Evolutionary conservation across 2,329 filamentous ascomycete genomes (phyloP).

Genomic region (Chaetomium sp.): DNA sequence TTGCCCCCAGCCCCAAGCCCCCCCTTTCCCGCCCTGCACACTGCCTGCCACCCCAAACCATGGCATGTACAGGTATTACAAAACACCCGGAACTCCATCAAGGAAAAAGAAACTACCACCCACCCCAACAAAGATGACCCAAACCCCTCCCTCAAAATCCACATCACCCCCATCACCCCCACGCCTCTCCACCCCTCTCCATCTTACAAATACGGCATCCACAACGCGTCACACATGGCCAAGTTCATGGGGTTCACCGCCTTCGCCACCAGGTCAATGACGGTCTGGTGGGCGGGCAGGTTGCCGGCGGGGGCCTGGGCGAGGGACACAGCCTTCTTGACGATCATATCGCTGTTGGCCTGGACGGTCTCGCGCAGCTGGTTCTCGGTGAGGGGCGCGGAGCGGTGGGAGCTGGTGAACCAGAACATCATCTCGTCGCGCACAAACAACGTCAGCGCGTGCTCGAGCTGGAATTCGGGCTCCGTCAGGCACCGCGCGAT

Average conservation of each 20-base stretch:
- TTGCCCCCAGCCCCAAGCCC: too few relatives aligned
- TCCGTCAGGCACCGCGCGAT: slow-evolving; percentile 93
- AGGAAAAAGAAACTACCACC: background rate
- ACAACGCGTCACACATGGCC: slow-evolving; percentile 85
- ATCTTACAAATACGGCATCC: slow-evolving; percentile 89
- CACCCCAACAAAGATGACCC: background rate
- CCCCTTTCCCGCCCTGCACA: slow-evolving; percentile 3
- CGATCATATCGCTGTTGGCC: slow-evolving; percentile 83
- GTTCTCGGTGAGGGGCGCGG: slow-evolving; percentile 58
- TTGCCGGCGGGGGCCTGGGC: slow-evolving; percentile 78
- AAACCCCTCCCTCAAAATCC: background rate
- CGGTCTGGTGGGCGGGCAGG: slow-evolving; percentile 92
- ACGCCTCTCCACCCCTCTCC: background rate
- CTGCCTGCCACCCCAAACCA: background rate
- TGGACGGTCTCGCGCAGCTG: slow-evolving; percentile 66
- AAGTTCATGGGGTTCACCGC: slow-evolving; percentile 91
- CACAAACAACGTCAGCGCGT: slow-evolving; percentile 91
- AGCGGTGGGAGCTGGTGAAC: slow-evolving; percentile 79
- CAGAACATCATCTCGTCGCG: slow-evolving; percentile 98
- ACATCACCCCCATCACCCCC: background rate
- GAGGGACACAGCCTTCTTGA: slow-evolving; percentile 84
- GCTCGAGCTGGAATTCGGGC: slow-evolving; percentile 86
- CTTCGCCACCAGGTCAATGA: slow-evolving; percentile 90
- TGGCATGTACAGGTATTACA: background rate
- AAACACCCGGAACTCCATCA: background rate